Evolutionary conservation across 2,329 filamentous ascomycete genomes (phyloP), one percentile per base, ranked within the genome.

Genomic region (Tolypocladium amazonense): DNA sequence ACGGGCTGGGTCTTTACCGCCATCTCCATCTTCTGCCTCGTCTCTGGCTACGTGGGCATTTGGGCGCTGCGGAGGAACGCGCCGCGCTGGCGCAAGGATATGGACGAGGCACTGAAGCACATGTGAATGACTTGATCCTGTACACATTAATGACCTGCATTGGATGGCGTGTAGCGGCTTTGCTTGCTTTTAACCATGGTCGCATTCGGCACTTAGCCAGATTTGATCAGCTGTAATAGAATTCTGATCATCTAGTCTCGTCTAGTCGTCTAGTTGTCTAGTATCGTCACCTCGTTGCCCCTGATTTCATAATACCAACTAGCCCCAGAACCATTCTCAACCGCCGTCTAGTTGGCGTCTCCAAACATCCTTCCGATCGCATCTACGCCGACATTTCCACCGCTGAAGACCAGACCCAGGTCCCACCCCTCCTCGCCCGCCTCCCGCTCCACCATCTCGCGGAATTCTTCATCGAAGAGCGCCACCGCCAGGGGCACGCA

Each of bases 401-500:
- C 84, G 56, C 79, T 83, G 59, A 87, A 75, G 54, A 87, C 79
- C 43, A 87, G 63, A 0, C 84, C 84, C 30, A 87, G 62, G 70
- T 87, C 82, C 91, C 92, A 96, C 0, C 90, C 90, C 15, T 82
- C 78, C 58, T 84, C 79, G 0, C 89, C 89, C 0, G 78, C 88
- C 72, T 92, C 88, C 61, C 68, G 72, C 75, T 90, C 85, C 12
- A 92, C 88, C 73, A 88, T 73, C 15, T 69, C 71, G 60, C 90
- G 77, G 63, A 97, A 97, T 4, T 92, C 90, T 73, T 95, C 90
- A 71, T 96, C 88, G 65, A 85, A 97, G 65, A 97, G 75, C 58
- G 86, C 87, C 9, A 90, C 89, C 0, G 93, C 94, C 61, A 97
- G 72, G 1, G 86, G 84, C n/a, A 97, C 92, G 2, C 87, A 91